Base-by-base conservation (phyloP, 352 stramenopile species). In the Thraustotheca clavata region DNA sequence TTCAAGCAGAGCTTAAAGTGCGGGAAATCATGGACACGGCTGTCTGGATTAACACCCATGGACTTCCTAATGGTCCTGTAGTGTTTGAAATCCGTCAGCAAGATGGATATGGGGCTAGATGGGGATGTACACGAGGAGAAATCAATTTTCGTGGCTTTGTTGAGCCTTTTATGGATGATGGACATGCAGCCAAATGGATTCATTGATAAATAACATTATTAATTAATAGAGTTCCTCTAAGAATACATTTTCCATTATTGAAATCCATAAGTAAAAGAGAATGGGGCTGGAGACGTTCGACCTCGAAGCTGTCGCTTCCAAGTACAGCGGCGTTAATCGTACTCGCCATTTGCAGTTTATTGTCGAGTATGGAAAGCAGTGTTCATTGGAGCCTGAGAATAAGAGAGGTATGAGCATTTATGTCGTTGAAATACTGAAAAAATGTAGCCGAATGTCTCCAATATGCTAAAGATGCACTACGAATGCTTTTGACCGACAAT, bases 21-120 rank as follows among this genome's bases (percentile, higher is more conserved):
- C 49, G 68, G 1, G 52, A 79, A 26, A 67, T 94, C 6, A 41
- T 94, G 41, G 76, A 77, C n/a, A 49, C 46, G 20, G 73, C 69
- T 0, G 79, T 80, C 22, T 94, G 81, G 85, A 90, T 90, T 50
- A 92, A 94, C 67, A 70, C 90, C 4, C 85, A 94, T 66, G 79
- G 75, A 36, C 75, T 94, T 0, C 83, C 85, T 34, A 75, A 91
- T 46, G 71, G 69, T 12, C 71, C 88, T 38, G 74, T 75, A 59
- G 88, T 80, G 39, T 79, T 91, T 61, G 85, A 94, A 68, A 63
- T 91, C 6, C 79, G 83, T 62, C 79, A 86, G 52, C 69, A 72
- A 1, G 68, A 79, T 6, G 85, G 85, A 29, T 94, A 89, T 38
- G 83, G 83, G 9, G 80, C 79, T 11, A 76, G 85, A 61, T 94